phyloP scores from a whole-genome alignment of 2,329 filamentous ascomycete species.

The Dactylonectria estremocensis region DNA sequence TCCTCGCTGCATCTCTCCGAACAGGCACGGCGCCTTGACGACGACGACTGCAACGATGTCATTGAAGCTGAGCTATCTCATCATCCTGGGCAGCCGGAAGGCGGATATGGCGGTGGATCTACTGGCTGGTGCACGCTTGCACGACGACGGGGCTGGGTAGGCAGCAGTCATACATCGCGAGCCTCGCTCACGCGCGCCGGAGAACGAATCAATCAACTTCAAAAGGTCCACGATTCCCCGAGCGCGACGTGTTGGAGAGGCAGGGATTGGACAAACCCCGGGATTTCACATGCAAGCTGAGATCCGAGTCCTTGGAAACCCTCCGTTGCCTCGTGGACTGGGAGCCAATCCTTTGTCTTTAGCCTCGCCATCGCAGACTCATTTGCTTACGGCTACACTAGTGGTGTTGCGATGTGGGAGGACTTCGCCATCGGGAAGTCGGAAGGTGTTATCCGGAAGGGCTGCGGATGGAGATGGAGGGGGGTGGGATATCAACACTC shows the following conservation, averaged over 20 bases:
- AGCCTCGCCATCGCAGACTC: slow-evolving; percentile 31
- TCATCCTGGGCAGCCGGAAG: neutral
- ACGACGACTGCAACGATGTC: slow-evolving; percentile 6
- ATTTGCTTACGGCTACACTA: slow-evolving; percentile 34
- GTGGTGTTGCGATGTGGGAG: slow-evolving; percentile 23
- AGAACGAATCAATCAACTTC: slow-evolving; percentile 16
- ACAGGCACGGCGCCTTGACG: slow-evolving; percentile 23
- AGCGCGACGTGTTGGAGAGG: neutral
- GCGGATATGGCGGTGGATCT: slow-evolving; percentile 20
- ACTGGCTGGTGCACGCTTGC: slow-evolving; percentile 9
- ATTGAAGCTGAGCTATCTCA: neutral
- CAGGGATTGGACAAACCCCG: slow-evolving; percentile 22
- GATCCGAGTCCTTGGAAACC: slow-evolving; percentile 23
- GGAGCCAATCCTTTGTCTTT: slow-evolving; percentile 16
- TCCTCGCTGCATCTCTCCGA: neutral
- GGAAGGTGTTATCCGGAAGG: slow-evolving; percentile 19
- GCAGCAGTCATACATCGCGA: slow-evolving; percentile 37
- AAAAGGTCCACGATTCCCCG: neutral
- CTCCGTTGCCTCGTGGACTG: slow-evolving; percentile 1
- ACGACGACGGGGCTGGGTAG: slow-evolving; percentile 33
- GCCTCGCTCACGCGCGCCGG: slow-evolving; percentile 17
- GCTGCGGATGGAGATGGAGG: neutral
- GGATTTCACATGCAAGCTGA: slow-evolving; percentile 31
- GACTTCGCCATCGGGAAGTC: slow-evolving; percentile 32
- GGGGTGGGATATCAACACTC: slow-evolving; percentile 37